Evolutionary conservation across 2,329 filamentous ascomycete species (phyloP).

Genomic region (Curvularia hawaiiensis): DNA sequence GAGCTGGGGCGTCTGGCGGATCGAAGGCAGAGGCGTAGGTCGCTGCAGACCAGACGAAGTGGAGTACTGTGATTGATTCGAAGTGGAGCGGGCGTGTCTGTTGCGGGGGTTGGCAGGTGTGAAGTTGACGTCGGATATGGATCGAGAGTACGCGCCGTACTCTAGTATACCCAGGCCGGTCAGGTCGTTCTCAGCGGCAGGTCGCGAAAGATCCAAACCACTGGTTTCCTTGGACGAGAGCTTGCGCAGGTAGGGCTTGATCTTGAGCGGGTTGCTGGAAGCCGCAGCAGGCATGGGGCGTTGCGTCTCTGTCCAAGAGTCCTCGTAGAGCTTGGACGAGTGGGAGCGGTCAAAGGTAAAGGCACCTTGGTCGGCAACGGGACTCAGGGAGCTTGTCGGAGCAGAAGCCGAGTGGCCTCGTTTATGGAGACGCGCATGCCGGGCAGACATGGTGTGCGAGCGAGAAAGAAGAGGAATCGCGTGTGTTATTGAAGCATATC

Average conservation of each 20-base stretch:
- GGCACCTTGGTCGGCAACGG: slow-evolving; percentile 32
- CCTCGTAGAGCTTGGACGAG: slow-evolving; percentile 43
- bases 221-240: slow-evolving; percentile 56
- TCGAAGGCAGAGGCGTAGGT: slow-evolving; percentile 58
- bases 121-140: slow-evolving; percentile 53
- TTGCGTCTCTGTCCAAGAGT: slow-evolving; percentile 38
- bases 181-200: slow-evolving; percentile 60
- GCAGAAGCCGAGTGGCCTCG: slow-evolving; percentile 48
- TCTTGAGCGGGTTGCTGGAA: slow-evolving; percentile 47
- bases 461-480: neutral
- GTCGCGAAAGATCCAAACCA: slow-evolving; percentile 60
- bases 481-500: slow-evolving; percentile 20
- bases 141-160: slow-evolving; percentile 46
- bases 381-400: slow-evolving; percentile 42
- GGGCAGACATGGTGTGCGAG: slow-evolving; percentile 16
- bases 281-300: slow-evolving; percentile 32
- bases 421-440: slow-evolving; percentile 48
- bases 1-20: slow-evolving; percentile 60
- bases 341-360: slow-evolving; percentile 43
- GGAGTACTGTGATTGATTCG: slow-evolving; percentile 61
- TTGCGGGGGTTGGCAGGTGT: slow-evolving; percentile 46
- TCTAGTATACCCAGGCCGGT: slow-evolving; percentile 62
- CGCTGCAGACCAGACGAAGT: slow-evolving; percentile 55
- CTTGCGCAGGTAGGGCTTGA: slow-evolving; percentile 63
- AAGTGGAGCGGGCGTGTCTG: slow-evolving; percentile 59